Evolutionary conservation across 1,139 yeast species (phyloP), one percentile per base, ranked within the genome.

Genomic region (Casaregolazyma lundiana): DNA sequence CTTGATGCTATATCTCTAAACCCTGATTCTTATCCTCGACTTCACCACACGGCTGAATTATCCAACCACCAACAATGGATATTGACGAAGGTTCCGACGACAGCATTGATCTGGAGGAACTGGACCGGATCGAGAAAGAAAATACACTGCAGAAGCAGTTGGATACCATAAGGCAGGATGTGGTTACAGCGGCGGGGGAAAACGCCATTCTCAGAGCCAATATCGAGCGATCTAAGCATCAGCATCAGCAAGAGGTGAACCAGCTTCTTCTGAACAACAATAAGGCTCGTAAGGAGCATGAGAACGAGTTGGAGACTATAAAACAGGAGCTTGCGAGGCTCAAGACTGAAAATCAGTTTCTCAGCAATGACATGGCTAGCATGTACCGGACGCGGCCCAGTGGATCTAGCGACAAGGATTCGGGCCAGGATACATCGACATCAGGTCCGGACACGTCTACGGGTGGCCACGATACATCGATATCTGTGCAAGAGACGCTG

Each of bases 131-230:
- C 35, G 51, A 46, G 17, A 38, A 29, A 32, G 24, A 40, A 8
- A 43, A 46, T 19, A 34, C 38, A 17, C 39, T 42, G 13, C 37
- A 43, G 21, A 17, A 35, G 21, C 40, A 26, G 17, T 22, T 40
- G 8, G 44, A 47, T 6, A 47, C 41, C 16, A 38, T 44, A 16
- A 43, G 35, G 8, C 43, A 39, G 21, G 45, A 46, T 22, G 40
- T 54, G 34, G 53, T 53, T 42, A 48, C 50, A 21, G 44, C 52
- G 35, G 45, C 43, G 9, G 96, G 96, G 2, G 95, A 88, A 58
- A 79, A 84, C 24, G 81, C 94, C 8, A 81, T 87, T 34, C 70
- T 88, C 19, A 69, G 90, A 48, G 79, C 83, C 16, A 86, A 83
- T 56, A 65, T 86, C 41, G 67, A 73, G 16, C 73, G 74, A 43